Evolutionary conservation across 1,139 yeast species (phyloP), one percentile per base, ranked within the genome.

Genomic region (Candida frijolesensis): DNA sequence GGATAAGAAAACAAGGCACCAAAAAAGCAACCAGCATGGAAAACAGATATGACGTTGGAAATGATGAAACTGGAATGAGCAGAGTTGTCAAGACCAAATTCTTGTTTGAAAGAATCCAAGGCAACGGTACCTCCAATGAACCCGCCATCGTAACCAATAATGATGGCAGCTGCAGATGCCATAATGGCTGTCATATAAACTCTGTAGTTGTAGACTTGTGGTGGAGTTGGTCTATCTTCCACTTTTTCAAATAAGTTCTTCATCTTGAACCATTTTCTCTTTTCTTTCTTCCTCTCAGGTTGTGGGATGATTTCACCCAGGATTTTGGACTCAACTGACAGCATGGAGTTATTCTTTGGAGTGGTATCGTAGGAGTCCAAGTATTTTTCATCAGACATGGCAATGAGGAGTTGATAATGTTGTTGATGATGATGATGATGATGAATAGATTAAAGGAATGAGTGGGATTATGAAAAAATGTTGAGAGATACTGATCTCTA

Each of bases 21-120:
- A 53, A 73, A 74, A 56, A 74, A 74, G 51, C 77, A 70, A 9
- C 78, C 79, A 25, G 72, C 78, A 54, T 74, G 79, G 62, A 74
- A 74, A 29, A 73, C 75, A 1, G 77, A 71, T 40, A 74, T 72
- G 40, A 74, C 67, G 55, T 74, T 74, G 33, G 79, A 66, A 3
- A 67, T 58, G 34, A 68, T 59, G 43, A 42, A 53, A 42, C 60
- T 62, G 16, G 70, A 62, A 42, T 70, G 69, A 2, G 60, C 49
- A 19, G 61, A 45, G 19, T 48, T 51, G 52, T 66, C 68, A 44
- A 74, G 63, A 6, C 72, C 71, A 57, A 74, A 74, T 54, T 71
- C 77, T 6, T 59, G 37, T 52, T 59, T 59, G 54, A 74, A 74
- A 2, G 76, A 67, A n/a, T 60, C 63, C 25, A 74, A 60, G 0